Conservation (phyloP, 371 early-diverging fungal species). For the Capniomyces stellatus region DNA sequence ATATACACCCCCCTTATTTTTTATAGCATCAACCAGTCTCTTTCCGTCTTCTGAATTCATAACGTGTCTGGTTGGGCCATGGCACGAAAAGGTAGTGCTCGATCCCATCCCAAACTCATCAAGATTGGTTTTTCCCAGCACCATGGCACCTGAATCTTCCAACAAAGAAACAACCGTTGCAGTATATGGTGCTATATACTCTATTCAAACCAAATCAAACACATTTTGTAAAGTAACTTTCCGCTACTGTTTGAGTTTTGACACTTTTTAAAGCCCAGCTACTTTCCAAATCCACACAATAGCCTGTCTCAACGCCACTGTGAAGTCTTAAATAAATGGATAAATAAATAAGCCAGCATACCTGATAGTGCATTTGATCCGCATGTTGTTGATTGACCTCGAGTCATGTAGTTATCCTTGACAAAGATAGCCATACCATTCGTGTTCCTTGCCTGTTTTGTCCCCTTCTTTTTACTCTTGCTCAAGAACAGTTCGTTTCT, state of each 20-base stretch:
- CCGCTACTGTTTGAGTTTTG: no score
- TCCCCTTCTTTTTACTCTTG: no score
- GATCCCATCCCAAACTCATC: conserved; percentile 98
- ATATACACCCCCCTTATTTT: not conserved
- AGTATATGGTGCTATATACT: conserved; percentile 53
- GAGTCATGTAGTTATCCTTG: not conserved
- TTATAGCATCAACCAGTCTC: not conserved
- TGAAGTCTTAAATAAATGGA: not conserved
- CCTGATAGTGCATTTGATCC: not conserved
- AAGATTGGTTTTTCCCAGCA: conserved; percentile 81
- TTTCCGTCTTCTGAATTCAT: not conserved
- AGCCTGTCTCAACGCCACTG: no score
- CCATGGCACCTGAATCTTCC: conserved; percentile 40
- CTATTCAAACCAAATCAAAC: conserved; percentile 14
- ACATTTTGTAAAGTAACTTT: no score
- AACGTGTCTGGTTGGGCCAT: conserved; percentile 14
- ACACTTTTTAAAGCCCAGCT: no score
- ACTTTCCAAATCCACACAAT: no score
- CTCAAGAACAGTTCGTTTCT: no score
- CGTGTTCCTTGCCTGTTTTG: not conserved
- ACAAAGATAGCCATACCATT: not conserved
- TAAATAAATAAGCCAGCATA: not conserved
- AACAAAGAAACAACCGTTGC: conserved; percentile 56
- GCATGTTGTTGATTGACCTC: not conserved
- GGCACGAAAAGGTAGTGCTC: conserved; percentile 9